Base-by-base conservation (phyloP, 176 grass and related monocot genomes). In the Bonia amplexicaulis region DNA sequence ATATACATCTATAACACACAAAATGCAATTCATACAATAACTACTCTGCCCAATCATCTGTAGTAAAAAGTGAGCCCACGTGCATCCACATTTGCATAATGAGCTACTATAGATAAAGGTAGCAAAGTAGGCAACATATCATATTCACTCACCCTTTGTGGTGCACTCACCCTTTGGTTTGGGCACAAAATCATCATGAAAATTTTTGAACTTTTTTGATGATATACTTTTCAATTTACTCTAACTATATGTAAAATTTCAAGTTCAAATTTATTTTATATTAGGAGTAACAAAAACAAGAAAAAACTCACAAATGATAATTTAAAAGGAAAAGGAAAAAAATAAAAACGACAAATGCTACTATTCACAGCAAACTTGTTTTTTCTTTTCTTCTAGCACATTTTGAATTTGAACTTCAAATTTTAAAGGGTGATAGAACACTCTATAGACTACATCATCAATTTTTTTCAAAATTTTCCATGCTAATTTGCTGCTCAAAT, bases 1-100 rank as follows among this genome's bases (percentile, higher is more conserved):
- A 35, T 6, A 77, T 77, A 60, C 35, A 22, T 35, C 15, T 26
- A 55, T 69, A 31, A 17, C 13, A 53, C 31, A 69, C 29, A 22
- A 54, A 82, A 58, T 81, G 74, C 20, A 33, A 60, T 77, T 25
- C 59, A 51, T 54, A 42, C 39, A 80, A 66, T 58, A 48, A 71
- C 8, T 15, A 70, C n/a, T 59, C n/a, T 29, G 14, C 39, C 35
- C n/a, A 44, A 58, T 29, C 35, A 25, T 71, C 13, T 45, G 29
- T 16, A 58, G 22, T 81, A 15, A 29, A 3, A n/a, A 3, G 7
- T 19, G 10, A 23, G 4, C 33, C 48, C 22, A 70, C 54, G 48
- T 37, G 27, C 59, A 65, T 66, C 26, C 46, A 52, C 1, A 67
- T 48, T 69, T 57, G 37, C 35, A 53, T 57, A 23, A 23, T 81